Conservation (phyloP, 306 rosid genomes). For the Lathyrus sativus region DNA sequence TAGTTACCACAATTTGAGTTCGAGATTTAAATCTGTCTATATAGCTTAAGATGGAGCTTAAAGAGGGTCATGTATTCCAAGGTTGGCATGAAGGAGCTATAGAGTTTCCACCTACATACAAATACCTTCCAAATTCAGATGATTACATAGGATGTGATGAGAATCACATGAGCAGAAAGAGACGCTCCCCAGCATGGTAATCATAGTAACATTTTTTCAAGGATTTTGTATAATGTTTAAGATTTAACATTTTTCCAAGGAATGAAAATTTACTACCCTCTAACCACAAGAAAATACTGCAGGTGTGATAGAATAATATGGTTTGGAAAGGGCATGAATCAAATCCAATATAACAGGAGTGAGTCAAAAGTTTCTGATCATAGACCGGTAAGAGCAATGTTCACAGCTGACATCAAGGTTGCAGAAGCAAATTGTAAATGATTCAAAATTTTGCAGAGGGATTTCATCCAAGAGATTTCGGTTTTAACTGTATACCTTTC, state of each 20-base stretch:
- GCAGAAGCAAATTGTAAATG: slow-evolving; percentile 20
- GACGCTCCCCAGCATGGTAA: slow-evolving; percentile 89
- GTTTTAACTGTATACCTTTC: slow-evolving; percentile 1
- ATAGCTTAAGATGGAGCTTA: slow-evolving; percentile 72
- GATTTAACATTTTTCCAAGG: slow-evolving; percentile 16
- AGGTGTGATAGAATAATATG: slow-evolving; percentile 64
- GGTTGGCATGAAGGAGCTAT: slow-evolving; percentile 90
- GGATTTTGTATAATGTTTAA: neutral
- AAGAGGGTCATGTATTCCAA: slow-evolving; percentile 61
- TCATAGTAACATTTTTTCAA: slow-evolving; percentile 24
- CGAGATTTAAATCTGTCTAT: slow-evolving; percentile 34
- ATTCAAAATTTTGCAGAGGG: slow-evolving; percentile 18
- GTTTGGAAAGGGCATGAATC: slow-evolving; percentile 60
- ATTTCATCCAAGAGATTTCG: slow-evolving; percentile 44
- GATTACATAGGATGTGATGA: slow-evolving; percentile 49
- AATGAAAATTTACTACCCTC: neutral
- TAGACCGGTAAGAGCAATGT: slow-evolving; percentile 53
- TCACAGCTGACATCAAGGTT: slow-evolving; percentile 45
- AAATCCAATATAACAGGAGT: slow-evolving; percentile 45
- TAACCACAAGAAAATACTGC: slow-evolving; percentile 29
- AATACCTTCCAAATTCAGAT: slow-evolving; percentile 67
- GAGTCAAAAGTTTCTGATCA: slow-evolving; percentile 57
- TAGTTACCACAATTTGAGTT: neutral
- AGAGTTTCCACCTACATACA: slow-evolving; percentile 87
- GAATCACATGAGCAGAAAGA: slow-evolving; percentile 41